These are phyloP conservation scores for Mycosphaerella arachidis DNA, from an alignment of 2,329 filamentous ascomycete genomes.

Conservation along the genomic window DNA sequence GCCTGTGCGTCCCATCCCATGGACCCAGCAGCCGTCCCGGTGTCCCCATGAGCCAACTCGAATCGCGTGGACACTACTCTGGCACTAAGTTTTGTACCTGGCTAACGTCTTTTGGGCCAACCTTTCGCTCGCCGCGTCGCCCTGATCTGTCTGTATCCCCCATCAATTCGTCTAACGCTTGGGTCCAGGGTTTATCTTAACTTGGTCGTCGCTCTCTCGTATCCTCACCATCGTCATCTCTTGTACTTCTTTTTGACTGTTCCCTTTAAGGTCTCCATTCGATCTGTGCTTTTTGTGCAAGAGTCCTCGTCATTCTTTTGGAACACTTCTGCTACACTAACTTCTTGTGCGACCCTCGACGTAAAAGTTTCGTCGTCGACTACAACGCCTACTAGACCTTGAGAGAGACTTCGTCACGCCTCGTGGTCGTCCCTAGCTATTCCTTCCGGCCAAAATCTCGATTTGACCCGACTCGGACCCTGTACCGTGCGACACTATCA, in stretches of 20 bases:
- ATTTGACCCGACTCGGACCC: conserved; percentile 9
- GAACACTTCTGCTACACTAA: conserved; percentile 20
- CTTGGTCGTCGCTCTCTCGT: conserved; percentile 19
- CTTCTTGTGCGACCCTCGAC: conserved; percentile 20
- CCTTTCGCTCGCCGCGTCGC: conserved; percentile 19
- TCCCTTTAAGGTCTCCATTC: conserved; percentile 21
- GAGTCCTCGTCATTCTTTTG: conserved; percentile 23
- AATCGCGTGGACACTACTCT: conserved; percentile 23
- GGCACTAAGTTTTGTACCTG: conserved; percentile 25
- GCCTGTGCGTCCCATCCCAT: conserved; percentile 10
- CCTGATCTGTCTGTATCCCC: conserved; percentile 29
- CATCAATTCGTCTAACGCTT: conserved; percentile 19
- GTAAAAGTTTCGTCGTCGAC: conserved; percentile 6
- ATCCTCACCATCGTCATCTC: conserved; percentile 25
- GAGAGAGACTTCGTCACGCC: conserved; percentile 1
- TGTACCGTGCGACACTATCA: conserved; percentile 21
- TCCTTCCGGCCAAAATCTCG: conserved; percentile 18
- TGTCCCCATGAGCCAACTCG: conserved; percentile 27
- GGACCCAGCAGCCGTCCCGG: conserved; percentile 24
- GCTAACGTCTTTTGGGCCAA: conserved; percentile 23
- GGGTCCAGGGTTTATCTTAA: conserved; percentile 30
- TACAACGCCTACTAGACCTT: conserved; percentile 8
- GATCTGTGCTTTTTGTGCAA: conserved; percentile 17
- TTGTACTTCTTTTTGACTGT: conserved; percentile 24
- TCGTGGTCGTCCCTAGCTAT: conserved; percentile 16